Base-by-base conservation (phyloP, 108 stramenopile species). In the Cyclotella sp. region DNA sequence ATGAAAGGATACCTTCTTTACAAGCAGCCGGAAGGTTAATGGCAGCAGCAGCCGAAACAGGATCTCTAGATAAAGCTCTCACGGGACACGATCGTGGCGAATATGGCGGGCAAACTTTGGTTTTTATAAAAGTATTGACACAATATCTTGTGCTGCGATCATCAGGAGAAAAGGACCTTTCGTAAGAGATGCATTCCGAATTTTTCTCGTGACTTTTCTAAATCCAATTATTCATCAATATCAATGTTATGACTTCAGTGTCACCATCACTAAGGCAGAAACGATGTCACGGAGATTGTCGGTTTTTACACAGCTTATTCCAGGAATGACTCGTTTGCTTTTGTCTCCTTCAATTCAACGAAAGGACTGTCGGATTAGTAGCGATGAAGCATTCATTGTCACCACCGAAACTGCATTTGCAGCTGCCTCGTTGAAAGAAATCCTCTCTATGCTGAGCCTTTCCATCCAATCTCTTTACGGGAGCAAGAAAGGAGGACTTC, bases 251-350 rank as follows among this genome's bases (percentile, higher is more conserved):
- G 34, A 46, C 46, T 41, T 34, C 18, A 76, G 58, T 30, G 22
- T 40, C 28, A 49, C 46, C 16, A 57, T 49, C 18, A 68, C 40
- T 29, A 77, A 66, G 55, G 76, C 76, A 12, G 93, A 94, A 69
- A 78, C 88, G 12, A 80, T 88, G 11, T 85, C 91, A 14, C 86
- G 88, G 19, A 82, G 93, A 75, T 63, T 91, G 22, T 82, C 85
- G n/a, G 69, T 89, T 30, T 90, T 92, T 71, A 85, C 91, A 88
- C 88, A 89, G 15, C 74, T 94, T 40, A 34, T 94, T 58, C 93
- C 93, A 30, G 89, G 91, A 19, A 43, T 94, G 53, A 85, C 91
- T 4, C 61, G 83, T 51, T 91, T 90, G 9, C 62, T 94, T 13
- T 63, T 91, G 44, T 84, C 89, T 22, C 63, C 73, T 28, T 74